Conservation (phyloP, 352 stramenopile species). For the Globisporangium lucens region DNA sequence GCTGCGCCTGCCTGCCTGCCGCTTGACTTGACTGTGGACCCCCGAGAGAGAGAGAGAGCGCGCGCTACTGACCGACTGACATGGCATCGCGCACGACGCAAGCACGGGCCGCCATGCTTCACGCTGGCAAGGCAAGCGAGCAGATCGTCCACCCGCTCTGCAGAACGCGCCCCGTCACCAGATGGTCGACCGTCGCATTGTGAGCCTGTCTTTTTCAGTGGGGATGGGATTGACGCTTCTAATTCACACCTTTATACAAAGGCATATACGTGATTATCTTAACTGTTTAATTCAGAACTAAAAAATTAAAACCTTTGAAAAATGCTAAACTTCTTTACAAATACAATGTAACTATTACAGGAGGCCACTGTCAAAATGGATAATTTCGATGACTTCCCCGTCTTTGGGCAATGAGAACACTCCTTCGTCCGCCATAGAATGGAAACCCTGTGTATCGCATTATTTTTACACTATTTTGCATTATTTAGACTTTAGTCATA, state of each 20-base stretch:
- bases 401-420: background rate
- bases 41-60: background rate
- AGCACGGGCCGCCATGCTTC: background rate
- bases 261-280: too few relatives aligned
- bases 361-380: too few relatives aligned
- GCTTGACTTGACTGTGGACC: background rate
- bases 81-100: background rate
- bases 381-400: too few relatives aligned
- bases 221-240: background rate
- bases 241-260: too few relatives aligned
- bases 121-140: background rate
- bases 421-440: background rate
- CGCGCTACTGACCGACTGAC: background rate
- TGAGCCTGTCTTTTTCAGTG: background rate
- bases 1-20: background rate
- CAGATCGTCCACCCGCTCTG: background rate
- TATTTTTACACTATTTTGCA: too few relatives aligned
- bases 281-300: too few relatives aligned
- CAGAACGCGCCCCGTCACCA: background rate
- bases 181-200: background rate
- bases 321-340: too few relatives aligned
- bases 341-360: too few relatives aligned
- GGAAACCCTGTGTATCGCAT: too few relatives aligned
- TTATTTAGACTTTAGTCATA: too few relatives aligned
- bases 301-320: too few relatives aligned